A percentile compares a stretch with the other conserved stretches of the same genome.
These are phyloP conservation scores for Pythium myriotylum DNA, from an alignment of 352 stramenopile genomes.

Conservation along the genomic window DNA sequence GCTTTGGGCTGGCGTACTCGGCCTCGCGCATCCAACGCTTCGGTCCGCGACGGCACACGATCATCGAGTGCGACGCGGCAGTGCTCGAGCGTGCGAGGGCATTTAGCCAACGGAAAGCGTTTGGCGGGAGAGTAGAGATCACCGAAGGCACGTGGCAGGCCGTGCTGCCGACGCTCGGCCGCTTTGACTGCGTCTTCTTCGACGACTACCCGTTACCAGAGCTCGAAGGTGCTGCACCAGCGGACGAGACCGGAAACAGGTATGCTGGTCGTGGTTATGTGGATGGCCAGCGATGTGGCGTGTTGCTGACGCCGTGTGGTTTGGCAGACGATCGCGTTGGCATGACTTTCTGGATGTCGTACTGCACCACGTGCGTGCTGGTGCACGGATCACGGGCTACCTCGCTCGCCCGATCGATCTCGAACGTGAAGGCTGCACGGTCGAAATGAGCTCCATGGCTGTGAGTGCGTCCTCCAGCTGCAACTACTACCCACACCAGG, in stretches of 20 bases:
- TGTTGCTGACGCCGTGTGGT: neutral
- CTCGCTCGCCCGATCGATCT: constrained; percentile 59
- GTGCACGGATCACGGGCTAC: constrained; percentile 70
- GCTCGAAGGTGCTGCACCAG: constrained; percentile 29
- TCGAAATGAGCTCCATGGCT: constrained; percentile 32
- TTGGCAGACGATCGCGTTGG: constrained; percentile 53
- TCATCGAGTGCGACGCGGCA: constrained; percentile 79
- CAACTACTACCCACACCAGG: constrained; percentile 67
- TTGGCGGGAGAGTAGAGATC: constrained; percentile 41
- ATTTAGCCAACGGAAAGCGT: constrained; percentile 46
- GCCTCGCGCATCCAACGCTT: constrained; percentile 69
- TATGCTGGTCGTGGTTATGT: too few species aligned
- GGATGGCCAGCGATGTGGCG: too few species aligned
- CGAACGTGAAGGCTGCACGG: constrained; percentile 39
- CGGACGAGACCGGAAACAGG: neutral
- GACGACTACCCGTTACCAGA: constrained; percentile 80
- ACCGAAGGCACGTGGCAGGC: constrained; percentile 74
- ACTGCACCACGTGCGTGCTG: constrained; percentile 45
- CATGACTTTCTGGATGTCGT: constrained; percentile 68
- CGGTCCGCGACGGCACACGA: constrained; percentile 53
- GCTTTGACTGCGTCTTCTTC: constrained; percentile 84
- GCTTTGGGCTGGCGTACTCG: constrained; percentile 86
- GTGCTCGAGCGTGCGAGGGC: constrained; percentile 46
- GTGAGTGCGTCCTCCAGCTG: constrained; percentile 52
- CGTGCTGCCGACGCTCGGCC: constrained; percentile 44